Conservation (phyloP, 2,329 filamentous ascomycete genomes). For the Trichothecium roseum region DNA sequence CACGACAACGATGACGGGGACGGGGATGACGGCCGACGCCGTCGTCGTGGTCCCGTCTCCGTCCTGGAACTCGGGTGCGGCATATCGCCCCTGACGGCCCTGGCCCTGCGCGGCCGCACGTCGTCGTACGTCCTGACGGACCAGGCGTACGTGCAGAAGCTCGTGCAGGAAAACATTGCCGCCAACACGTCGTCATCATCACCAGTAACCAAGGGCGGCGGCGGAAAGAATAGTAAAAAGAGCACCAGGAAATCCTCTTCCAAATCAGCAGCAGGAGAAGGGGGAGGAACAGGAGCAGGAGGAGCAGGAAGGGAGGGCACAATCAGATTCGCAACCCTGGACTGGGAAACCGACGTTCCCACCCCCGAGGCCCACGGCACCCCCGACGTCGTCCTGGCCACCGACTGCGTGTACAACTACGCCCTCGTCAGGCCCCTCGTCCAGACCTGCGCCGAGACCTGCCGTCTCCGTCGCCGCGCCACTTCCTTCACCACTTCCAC, state of each 20-base stretch:
- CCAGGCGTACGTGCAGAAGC: conserved; percentile 70
- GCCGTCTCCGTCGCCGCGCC: conserved; percentile 38
- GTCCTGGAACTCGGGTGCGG: conserved; percentile 84
- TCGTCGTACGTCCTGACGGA: conserved; percentile 70
- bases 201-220: conserved; percentile 6
- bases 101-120: conserved; percentile 54
- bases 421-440: conserved; percentile 72
- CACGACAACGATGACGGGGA: too few relatives aligned
- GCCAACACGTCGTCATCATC: conserved; percentile 36
- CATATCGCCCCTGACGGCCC: conserved; percentile 68
- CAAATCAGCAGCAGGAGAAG: too few relatives aligned
- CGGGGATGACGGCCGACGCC: too few relatives aligned
- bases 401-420: conserved; percentile 95
- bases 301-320: conserved; percentile 14
- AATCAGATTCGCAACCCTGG: conserved; percentile 52
- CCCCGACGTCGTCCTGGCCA: conserved; percentile 70
- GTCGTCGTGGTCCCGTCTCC: too few relatives aligned
- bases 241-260: too few relatives aligned
- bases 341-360: conserved; percentile 66
- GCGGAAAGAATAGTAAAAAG: background rate
- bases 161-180: conserved; percentile 66
- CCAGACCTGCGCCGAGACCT: conserved; percentile 68
- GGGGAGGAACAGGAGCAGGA: conserved; percentile 1
- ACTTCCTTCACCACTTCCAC: too few relatives aligned
- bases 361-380: conserved; percentile 21